phyloP scores from a whole-genome alignment of 768 basidiomycete species.

The Ramaria rubella region DNA sequence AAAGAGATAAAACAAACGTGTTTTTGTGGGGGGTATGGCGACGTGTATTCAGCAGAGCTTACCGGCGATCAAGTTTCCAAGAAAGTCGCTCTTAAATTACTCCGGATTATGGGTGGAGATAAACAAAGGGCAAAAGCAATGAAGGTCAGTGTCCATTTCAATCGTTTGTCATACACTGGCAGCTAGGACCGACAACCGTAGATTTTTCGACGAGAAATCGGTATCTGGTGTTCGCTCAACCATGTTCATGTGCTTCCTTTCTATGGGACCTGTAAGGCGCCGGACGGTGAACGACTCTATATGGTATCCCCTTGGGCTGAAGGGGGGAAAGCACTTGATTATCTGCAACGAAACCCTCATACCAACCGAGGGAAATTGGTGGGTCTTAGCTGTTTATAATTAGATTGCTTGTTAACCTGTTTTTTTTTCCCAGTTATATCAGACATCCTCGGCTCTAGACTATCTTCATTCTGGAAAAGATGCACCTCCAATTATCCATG shows the following conservation, averaged over 20 bases:
- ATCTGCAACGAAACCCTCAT: background rate
- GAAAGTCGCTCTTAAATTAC: background rate
- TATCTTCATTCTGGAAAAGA: constrained; percentile 6
- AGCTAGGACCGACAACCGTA: background rate
- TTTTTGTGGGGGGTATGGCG: background rate
- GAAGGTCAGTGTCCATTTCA: background rate
- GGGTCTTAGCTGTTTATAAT: background rate
- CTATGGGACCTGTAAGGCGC: background rate
- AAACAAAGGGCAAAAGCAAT: background rate
- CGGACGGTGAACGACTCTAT: background rate
- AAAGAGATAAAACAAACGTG: background rate
- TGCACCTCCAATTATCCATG: background rate
- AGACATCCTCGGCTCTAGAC: background rate
- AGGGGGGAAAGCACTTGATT: background rate
- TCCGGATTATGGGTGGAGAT: background rate
- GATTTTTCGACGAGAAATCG: background rate
- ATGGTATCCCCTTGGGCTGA: background rate
- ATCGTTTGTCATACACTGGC: too few species aligned
- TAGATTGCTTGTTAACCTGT: background rate
- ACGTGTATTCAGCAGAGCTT: background rate
- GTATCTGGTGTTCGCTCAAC: background rate
- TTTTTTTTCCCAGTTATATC: background rate
- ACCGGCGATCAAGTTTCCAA: background rate
- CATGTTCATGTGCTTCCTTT: background rate
- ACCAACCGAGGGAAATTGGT: background rate